Conservation (phyloP, 1,284 basidiomycete species). For the Pterulicium gracile region DNA sequence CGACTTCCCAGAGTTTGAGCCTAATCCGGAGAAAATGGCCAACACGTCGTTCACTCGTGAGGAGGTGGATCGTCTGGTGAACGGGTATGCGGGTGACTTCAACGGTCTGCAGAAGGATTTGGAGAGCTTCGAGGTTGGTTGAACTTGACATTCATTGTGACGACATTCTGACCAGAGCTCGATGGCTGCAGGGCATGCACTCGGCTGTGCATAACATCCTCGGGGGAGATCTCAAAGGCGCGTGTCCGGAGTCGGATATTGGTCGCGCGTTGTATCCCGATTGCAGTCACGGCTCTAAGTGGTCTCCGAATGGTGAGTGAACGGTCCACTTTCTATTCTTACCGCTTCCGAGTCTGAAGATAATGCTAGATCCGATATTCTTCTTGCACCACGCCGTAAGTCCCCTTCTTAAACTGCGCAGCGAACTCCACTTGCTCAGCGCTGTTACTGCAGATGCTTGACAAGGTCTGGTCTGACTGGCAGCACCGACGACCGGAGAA, state of each 20-base stretch:
- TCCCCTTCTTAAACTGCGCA: background rate
- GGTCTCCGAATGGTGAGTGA: conserved; percentile 1
- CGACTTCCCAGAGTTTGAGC: conserved; percentile 9
- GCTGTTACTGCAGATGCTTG: conserved; percentile 15
- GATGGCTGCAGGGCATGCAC: background rate
- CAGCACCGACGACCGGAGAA: conserved; percentile 15
- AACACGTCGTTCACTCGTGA: conserved; percentile 16
- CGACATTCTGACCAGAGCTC: background rate
- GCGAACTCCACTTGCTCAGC: background rate
- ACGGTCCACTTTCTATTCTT: background rate
- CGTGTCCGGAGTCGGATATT: background rate
- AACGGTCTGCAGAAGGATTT: conserved; percentile 18
- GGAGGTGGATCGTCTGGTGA: conserved; percentile 14
- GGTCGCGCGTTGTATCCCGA: background rate
- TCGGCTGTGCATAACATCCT: conserved; percentile 3
- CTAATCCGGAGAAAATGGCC: conserved; percentile 12
- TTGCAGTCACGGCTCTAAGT: background rate
- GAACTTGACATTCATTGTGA: background rate
- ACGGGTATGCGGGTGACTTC: conserved; percentile 17
- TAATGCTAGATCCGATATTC: conserved; percentile 19
- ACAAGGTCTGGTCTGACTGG: conserved; percentile 25
- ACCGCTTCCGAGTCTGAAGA: background rate
- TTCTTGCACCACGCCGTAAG: conserved; percentile 23
- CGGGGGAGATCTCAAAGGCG: conserved; percentile 1
- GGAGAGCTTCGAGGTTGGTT: conserved; percentile 14